Evolutionary conservation across 345 rosid species (phyloP), one percentile per base, ranked within the genome.

Genomic region (Corchorus olitorius): DNA sequence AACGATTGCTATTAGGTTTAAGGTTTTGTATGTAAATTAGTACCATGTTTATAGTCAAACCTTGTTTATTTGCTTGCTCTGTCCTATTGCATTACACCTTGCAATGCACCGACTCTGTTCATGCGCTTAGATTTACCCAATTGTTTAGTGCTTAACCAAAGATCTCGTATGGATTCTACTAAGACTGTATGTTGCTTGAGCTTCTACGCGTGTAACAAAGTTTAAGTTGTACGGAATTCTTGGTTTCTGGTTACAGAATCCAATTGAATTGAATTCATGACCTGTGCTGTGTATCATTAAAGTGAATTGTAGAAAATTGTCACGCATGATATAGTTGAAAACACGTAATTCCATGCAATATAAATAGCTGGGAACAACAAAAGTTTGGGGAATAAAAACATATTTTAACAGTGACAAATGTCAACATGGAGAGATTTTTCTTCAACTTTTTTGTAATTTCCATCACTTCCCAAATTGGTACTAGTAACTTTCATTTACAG

Each of bases 51-150:
- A 60, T n/a, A 22, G 64, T 60, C 27, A 41, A 20, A 15, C 16
- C n/a, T 33, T 6, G 53, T 58, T 66, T 50, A 17, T 3, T 20
- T 68, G 70, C 66, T 72, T 27, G 49, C 66, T 53, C 43, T 64
- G 14, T 48, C 17, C 35, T 69, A 62, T 43, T 79, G 76, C 78
- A 64, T 63, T 41, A 63, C 79, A 70, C 73, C 75, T 61, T 34
- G 78, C 78, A 46, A 43, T 37, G 60, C 82, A 80, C 73, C 60
- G 37, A 61, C 52, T 20, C 63, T 16, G 72, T 16, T 75, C 34
- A 22, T 75, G 73, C 68, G 35, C 34, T 60, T 11, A 15, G 49
- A 16, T 37, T 16, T 19, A 64, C 4, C 9, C 68, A 14, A 64
- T 52, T 52, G 4, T 14, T 14, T 52, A 52, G 14, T 52, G 55